Percentiles rank a stretch among this genome's conserved stretches.
These are phyloP conservation scores for Macrophomina phaseolina DNA, from an alignment of 2,329 filamentous ascomycete species.

Conservation along the genomic window DNA sequence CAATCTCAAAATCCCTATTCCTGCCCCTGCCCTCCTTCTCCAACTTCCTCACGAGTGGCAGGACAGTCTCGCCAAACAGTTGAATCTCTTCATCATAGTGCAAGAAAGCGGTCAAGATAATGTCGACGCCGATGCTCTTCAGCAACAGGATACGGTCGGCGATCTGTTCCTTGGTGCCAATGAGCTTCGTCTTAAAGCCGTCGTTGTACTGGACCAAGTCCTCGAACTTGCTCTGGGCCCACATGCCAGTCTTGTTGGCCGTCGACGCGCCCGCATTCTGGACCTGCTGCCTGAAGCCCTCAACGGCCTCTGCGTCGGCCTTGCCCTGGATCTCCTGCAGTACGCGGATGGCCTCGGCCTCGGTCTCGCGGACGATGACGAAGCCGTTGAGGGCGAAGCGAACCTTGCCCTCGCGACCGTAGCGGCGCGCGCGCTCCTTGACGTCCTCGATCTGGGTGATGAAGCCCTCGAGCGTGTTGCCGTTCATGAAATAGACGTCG, in stretches of 20 bases:
- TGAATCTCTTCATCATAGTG: conserved; percentile 61
- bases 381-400: conserved; percentile 59
- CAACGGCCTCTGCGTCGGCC: conserved; percentile 57
- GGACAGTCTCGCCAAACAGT: conserved; percentile 53
- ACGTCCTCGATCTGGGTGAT: conserved; percentile 58
- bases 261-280: conserved; percentile 58
- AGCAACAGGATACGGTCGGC: conserved; percentile 57
- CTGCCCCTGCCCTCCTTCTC: conserved; percentile 57
- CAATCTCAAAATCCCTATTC: conserved; percentile 54
- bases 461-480: conserved; percentile 61
- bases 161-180: conserved; percentile 59
- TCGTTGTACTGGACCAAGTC: conserved; percentile 63
- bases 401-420: conserved; percentile 52
- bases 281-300: conserved; percentile 56
- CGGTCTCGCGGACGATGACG: conserved; percentile 57
- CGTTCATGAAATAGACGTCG: conserved; percentile 64
- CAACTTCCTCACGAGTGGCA: conserved; percentile 55
- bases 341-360: conserved; percentile 57
- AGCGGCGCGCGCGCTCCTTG: conserved; percentile 51
- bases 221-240: conserved; percentile 58
- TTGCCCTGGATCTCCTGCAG: conserved; percentile 61
- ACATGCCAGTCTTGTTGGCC: conserved; percentile 58
- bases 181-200: conserved; percentile 62
- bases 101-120: conserved; percentile 56
- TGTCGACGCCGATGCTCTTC: conserved; percentile 52